These are phyloP conservation scores for Bipolaris zeicola DNA, from an alignment of 2,329 filamentous ascomycete genomes.

Conservation along the genomic window DNA sequence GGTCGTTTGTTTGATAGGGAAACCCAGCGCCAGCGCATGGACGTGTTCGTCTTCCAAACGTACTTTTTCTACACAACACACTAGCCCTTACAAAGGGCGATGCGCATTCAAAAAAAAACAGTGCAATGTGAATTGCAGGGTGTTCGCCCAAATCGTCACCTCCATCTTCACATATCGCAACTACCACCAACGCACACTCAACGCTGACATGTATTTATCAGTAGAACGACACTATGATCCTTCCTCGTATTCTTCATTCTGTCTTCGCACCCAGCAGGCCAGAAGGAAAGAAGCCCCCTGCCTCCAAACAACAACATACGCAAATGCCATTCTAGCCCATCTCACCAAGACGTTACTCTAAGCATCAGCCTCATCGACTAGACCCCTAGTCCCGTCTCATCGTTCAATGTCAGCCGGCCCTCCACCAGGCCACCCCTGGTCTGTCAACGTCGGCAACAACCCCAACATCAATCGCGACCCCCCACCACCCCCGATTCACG, in stretches of 20 bases:
- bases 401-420: conserved; percentile 35
- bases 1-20: not conserved
- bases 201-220: not conserved
- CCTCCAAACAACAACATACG: not conserved
- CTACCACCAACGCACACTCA: not conserved
- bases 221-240: not conserved
- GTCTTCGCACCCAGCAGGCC: not conserved
- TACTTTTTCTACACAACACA: not conserved
- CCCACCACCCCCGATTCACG: conserved; percentile 35
- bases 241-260: not conserved
- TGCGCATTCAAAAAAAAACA: not conserved
- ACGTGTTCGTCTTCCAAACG: conserved; percentile 18
- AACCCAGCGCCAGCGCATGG: not conserved
- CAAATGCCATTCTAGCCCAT: not conserved
- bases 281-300: not conserved
- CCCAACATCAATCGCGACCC: conserved; percentile 44
- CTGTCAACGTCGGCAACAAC: conserved; percentile 40
- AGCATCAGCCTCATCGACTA: not conserved
- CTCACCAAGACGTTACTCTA: not conserved
- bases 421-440: conserved; percentile 35
- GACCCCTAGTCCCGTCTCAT: not conserved
- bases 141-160: conserved; percentile 17
- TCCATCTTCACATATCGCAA: conserved; percentile 21
- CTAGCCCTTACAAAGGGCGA: not conserved
- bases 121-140: conserved; percentile 1